A percentile compares a stretch with the other conserved stretches of the same genome.
Evolutionary conservation across 441 rosid species (phyloP).

Genomic region (Arabidopsis lyrata): DNA sequence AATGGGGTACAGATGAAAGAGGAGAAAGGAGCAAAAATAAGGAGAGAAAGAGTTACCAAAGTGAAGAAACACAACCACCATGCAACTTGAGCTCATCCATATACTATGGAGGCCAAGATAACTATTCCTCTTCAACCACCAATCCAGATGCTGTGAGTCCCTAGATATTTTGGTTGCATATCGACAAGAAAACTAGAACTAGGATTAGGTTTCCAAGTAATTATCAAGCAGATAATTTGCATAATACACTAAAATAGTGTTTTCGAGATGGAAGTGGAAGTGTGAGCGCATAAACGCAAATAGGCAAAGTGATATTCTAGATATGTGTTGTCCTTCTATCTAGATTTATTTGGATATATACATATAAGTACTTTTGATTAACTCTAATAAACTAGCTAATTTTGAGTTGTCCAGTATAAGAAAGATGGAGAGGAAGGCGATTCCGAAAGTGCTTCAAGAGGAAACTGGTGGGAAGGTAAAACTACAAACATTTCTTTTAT

Average conservation of each 20-base stretch:
- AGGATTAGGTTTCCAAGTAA: conserved; percentile 15
- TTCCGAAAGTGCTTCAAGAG: conserved; percentile 73
- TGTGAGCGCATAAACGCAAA: conserved; percentile 1
- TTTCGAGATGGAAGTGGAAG: not conserved
- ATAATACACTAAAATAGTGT: not conserved
- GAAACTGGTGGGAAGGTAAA: conserved; percentile 96
- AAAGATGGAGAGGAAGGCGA: conserved; percentile 53
- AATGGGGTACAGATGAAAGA: conserved; percentile 39
- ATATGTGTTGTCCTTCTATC: not conserved
- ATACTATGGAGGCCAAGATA: conserved; percentile 92
- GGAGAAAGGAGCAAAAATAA: conserved; percentile 49
- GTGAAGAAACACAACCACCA: conserved; percentile 77
- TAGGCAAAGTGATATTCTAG: not conserved
- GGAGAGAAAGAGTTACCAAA: conserved; percentile 52
- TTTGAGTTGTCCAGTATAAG: conserved; percentile 34
- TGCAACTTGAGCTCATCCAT: conserved; percentile 85
- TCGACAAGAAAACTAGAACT: conserved; percentile 8
- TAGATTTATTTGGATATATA: not conserved
- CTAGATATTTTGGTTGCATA: not conserved
- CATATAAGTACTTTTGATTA: not conserved
- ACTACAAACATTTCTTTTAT: not conserved
- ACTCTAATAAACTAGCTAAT: conserved; percentile 17
- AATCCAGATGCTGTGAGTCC: conserved; percentile 35
- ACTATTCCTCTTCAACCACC: conserved; percentile 60
- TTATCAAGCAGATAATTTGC: not conserved